phyloP scores from a whole-genome alignment of 2,329 filamentous ascomycete genomes.

The Tolypocladium tundrense region DNA sequence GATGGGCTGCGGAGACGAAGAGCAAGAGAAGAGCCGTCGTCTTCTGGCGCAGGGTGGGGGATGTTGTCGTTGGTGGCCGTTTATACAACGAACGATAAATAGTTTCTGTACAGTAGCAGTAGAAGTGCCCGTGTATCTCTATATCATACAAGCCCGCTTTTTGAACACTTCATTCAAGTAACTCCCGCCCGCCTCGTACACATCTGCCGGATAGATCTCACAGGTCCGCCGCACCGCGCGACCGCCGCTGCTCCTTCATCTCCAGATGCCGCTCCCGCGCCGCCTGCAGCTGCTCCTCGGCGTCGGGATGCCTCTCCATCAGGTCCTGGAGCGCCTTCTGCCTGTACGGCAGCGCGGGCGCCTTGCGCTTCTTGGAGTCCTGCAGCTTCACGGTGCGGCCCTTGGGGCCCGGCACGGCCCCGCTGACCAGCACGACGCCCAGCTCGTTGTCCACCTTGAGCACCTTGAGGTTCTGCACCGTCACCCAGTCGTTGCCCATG shows the following conservation, averaged over 20 bases:
- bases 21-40: not conserved
- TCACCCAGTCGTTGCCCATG: conserved; percentile 85
- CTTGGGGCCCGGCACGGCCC: conserved; percentile 79
- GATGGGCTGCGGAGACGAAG: no score
- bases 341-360: conserved; percentile 38
- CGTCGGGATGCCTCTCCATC: conserved; percentile 36
- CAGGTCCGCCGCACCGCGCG: conserved; percentile 10
- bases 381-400: conserved; percentile 75
- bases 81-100: not conserved
- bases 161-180: conserved; percentile 10
- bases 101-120: conserved; percentile 7
- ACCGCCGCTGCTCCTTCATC: conserved; percentile 39
- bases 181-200: conserved; percentile 3
- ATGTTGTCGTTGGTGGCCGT: not conserved
- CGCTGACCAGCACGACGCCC: conserved; percentile 81
- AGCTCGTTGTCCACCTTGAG: conserved; percentile 79
- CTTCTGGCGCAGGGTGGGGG: not conserved
- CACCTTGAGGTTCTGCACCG: conserved; percentile 83
- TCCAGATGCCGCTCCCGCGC: conserved; percentile 41
- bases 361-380: conserved; percentile 79
- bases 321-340: conserved; percentile 32
- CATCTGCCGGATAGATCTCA: conserved; percentile 1
- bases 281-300: conserved; percentile 33
- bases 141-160: conserved; percentile 28
- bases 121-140: conserved; percentile 18